A percentile compares a stretch with the other conserved stretches of the same genome.
These are phyloP conservation scores for Diplotaxis tenuifolia DNA, from an alignment of 345 rosid species.

Conservation along the genomic window DNA sequence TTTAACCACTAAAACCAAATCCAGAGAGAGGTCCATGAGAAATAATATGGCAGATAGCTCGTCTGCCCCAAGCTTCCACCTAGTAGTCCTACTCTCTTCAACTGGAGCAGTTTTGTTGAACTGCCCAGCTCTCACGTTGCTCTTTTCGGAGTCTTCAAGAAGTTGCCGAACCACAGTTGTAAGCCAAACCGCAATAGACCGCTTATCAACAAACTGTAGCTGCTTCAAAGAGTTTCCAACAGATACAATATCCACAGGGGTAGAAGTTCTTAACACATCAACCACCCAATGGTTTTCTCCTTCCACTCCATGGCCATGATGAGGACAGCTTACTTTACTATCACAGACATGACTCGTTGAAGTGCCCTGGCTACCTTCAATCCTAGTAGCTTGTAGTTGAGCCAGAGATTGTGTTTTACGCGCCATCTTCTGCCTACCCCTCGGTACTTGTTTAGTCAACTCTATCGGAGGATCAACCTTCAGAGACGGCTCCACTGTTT, in stretches of 20 bases:
- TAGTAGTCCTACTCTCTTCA: slow-evolving; percentile 55
- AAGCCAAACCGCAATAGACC: slow-evolving; percentile 77
- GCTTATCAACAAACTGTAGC: slow-evolving; percentile 72
- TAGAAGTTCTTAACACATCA: slow-evolving; percentile 53
- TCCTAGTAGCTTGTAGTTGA: slow-evolving; percentile 88
- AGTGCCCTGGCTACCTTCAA: slow-evolving; percentile 97
- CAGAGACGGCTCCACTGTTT: slow-evolving; percentile 48
- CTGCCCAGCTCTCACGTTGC: slow-evolving; percentile 58
- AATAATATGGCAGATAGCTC: slow-evolving; percentile 74
- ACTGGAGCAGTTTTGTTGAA: slow-evolving; percentile 49
- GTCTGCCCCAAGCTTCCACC: slow-evolving; percentile 92
- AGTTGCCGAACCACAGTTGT: slow-evolving; percentile 63
- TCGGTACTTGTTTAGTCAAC: slow-evolving; percentile 64
- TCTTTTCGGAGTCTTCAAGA: slow-evolving; percentile 78
- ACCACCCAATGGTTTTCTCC: slow-evolving; percentile 54
- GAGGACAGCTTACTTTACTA: slow-evolving; percentile 72
- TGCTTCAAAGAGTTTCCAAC: slow-evolving; percentile 73
- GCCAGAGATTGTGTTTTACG: slow-evolving; percentile 91
- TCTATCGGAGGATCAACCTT: slow-evolving; percentile 70
- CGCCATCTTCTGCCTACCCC: slow-evolving; percentile 81
- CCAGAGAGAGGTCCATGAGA: slow-evolving; percentile 75
- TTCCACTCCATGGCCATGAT: slow-evolving; percentile 65
- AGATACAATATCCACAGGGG: slow-evolving; percentile 56
- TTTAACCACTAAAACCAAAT: slow-evolving; percentile 67
- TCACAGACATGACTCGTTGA: slow-evolving; percentile 93